Evolutionary conservation across 208 protist species (phyloP), one percentile per base, ranked within the genome.

Genomic region (Acanthamoeba royreba): DNA sequence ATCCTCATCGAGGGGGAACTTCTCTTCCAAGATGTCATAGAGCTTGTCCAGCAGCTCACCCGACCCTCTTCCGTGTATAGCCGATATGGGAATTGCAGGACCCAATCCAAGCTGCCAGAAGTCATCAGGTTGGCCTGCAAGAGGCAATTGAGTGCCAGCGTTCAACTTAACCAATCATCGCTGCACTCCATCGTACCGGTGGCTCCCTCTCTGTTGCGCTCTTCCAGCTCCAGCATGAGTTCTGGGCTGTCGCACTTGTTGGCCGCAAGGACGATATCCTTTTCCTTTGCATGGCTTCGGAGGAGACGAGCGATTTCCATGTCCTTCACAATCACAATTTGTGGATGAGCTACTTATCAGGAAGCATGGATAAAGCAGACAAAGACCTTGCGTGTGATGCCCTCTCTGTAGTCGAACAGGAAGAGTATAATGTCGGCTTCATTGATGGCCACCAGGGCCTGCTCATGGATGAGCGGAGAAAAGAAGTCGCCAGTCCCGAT

Each of bases 381-480:
- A 25, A 35, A 19, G 49, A 49, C 69, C 69, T 86, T 86, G 28
- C 28, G 40, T 31, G 85, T 91, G 3, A 91, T 35, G 58, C 85
- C 85, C 43, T 8, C 9, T 28, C 55, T 11, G 49, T 46, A 91
- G 58, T 91, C 85, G 35, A 74, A 91, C 11, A 91, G 33, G 58
- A 72, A 91, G 35, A 91, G 85, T 33, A 91, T 91, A 53, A 91
- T 72, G 55, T 91, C 85, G 35, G 85, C 85, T 28, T 91, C 85
- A n/a, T 91, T 61, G 17, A 91, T 49, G 58, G 85, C 85, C 85
- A 91, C 85, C 85, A 91, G 85, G 11, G 85, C 85, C 28, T 91
- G 85, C 38, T 91, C 85, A 40, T 91, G 85, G 22, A 91, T 72
- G 38, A 74, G 46, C 35, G 85, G 55, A 15, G 85, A 91, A 40